These are phyloP conservation scores for Fusarium sp. DNA, from an alignment of 2,329 filamentous ascomycete species.

Conservation along the genomic window DNA sequence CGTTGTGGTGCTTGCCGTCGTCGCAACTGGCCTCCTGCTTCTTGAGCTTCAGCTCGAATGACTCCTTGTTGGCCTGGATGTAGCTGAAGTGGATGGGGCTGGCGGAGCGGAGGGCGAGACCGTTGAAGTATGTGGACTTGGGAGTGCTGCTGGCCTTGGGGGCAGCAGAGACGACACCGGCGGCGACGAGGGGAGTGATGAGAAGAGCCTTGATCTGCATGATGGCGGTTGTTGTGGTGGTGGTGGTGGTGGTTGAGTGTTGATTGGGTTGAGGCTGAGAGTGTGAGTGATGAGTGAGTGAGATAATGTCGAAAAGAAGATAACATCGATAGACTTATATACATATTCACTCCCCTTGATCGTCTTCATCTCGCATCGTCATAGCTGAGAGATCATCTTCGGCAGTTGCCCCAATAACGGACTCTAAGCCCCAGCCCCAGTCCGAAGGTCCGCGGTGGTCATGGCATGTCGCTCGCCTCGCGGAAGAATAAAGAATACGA, in stretches of 20 bases:
- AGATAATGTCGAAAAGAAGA: neutral
- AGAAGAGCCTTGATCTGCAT: conserved; percentile 45
- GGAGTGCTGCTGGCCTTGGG: conserved; percentile 31
- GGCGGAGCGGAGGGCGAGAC: conserved; percentile 61
- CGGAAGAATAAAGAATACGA: conserved; percentile 16
- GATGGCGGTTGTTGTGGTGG: conserved; percentile 12
- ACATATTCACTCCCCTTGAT: neutral
- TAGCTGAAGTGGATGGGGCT: conserved; percentile 56
- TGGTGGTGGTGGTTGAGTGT: neutral
- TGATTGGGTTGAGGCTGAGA: neutral
- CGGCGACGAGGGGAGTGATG: conserved; percentile 39
- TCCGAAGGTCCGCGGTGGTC: neutral
- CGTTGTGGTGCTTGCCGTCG: conserved; percentile 27
- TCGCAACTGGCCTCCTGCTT: conserved; percentile 61
- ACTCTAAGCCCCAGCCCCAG: neutral
- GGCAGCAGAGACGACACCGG: conserved; percentile 43
- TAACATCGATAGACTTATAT: conserved; percentile 22
- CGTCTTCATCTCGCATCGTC: conserved; percentile 1
- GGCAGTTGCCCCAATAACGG: neutral
- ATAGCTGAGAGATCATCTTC: neutral
- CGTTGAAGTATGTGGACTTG: conserved; percentile 52
- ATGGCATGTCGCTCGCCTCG: neutral
- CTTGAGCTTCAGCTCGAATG: conserved; percentile 55
- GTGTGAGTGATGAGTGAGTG: conserved; percentile 6
- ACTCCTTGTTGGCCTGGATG: conserved; percentile 55